phyloP scores from a whole-genome alignment of 768 basidiomycete species.

The Leucocoprinus birnbaumii region DNA sequence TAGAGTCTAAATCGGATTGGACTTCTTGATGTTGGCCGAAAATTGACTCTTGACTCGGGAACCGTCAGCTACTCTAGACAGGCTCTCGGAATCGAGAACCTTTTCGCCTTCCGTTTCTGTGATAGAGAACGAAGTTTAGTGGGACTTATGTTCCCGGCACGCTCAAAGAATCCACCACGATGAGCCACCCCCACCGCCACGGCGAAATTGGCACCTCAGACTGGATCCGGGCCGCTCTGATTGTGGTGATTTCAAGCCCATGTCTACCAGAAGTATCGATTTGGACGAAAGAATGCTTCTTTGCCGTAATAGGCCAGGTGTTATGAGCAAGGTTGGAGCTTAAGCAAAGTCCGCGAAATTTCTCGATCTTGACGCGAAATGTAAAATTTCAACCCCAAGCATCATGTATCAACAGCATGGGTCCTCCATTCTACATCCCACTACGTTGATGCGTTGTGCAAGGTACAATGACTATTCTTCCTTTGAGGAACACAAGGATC shows the following conservation, averaged over 20 bases:
- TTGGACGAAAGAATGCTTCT: too few relatives aligned
- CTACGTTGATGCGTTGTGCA: background rate
- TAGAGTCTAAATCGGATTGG: background rate
- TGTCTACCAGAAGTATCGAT: too few relatives aligned
- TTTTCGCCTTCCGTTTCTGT: background rate
- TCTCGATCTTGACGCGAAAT: too few relatives aligned
- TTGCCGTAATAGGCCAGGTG: too few relatives aligned
- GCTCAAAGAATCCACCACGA: background rate
- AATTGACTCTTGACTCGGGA: slow-evolving; percentile 3
- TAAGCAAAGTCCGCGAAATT: too few relatives aligned
- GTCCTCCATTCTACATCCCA: background rate
- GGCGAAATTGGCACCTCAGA: too few relatives aligned
- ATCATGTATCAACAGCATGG: background rate
- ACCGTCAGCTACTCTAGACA: background rate
- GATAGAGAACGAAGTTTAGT: background rate
- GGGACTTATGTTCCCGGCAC: background rate
- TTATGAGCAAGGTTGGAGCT: too few relatives aligned
- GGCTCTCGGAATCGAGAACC: background rate
- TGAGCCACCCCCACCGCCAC: background rate
- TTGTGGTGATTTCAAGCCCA: too few relatives aligned
- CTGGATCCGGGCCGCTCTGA: too few relatives aligned
- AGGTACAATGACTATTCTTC: background rate
- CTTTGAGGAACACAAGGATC: background rate
- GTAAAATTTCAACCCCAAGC: background rate
- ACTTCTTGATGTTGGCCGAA: background rate